These are phyloP conservation scores for Apophysomyces sp. DNA, from an alignment of 371 early-diverging fungal genomes.

Conservation along the genomic window DNA sequence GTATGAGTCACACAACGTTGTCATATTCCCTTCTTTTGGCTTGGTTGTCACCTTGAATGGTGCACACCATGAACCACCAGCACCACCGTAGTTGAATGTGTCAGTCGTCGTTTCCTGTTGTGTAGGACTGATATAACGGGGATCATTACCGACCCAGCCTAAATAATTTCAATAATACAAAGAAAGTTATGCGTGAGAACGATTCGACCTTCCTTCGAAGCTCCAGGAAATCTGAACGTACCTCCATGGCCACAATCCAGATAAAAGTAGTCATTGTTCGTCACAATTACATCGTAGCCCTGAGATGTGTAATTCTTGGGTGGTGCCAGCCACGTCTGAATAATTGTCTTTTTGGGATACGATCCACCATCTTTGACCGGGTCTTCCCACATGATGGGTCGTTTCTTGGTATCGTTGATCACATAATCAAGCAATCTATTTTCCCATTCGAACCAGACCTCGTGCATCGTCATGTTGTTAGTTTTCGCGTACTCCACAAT, in stretches of 20 bases:
- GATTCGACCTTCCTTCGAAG: background rate
- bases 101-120: constrained; percentile 30
- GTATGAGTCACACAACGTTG: background rate
- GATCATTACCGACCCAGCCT: constrained; percentile 46
- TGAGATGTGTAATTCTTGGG: constrained; percentile 39
- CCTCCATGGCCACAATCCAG: constrained; percentile 73
- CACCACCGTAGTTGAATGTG: constrained; percentile 41
- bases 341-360: constrained; percentile 39
- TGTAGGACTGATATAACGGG: constrained; percentile 35
- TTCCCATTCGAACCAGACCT: constrained; percentile 34
- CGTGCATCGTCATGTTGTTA: constrained; percentile 25
- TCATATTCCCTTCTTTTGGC: background rate
- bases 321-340: constrained; percentile 60
- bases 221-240: constrained; percentile 6
- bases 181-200: too few relatives aligned
- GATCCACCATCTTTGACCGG: constrained; percentile 26
- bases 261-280: constrained; percentile 63
- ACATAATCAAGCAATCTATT: constrained; percentile 29
- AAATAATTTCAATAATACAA: background rate
- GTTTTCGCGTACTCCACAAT: constrained; percentile 24
- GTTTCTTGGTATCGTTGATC: constrained; percentile 25
- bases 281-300: constrained; percentile 63
- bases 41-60: constrained; percentile 30
- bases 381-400: constrained; percentile 52
- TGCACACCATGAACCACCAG: constrained; percentile 74